Evolutionary conservation across 805 yeast species (phyloP), one percentile per base, ranked within the genome.

Genomic region (Teunomyces kruisii): DNA sequence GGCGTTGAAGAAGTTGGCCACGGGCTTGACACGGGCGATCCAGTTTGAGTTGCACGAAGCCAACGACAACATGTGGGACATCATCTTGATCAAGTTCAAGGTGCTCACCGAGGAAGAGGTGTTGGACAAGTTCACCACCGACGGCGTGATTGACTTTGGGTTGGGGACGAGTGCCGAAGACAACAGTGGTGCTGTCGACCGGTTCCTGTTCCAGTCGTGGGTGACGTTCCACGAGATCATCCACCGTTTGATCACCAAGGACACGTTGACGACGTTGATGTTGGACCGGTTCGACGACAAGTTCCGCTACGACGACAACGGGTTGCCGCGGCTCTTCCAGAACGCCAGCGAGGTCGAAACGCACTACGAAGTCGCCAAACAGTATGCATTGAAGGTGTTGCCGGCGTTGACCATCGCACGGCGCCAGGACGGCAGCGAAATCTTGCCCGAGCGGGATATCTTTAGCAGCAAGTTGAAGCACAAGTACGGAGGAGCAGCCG

Each of bases 241-340:
- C 37, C 83, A 76, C 53, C 86, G 84, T 45, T 75, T 78, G 52
- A 64, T 87, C 40, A 76, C 80, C 24, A 85, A 80, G 47, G 96
- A 87, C 43, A 80, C 77, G 15, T 78, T 87, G 6, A 71, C 84
- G 1, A 70, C 74, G 43, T 74, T 88, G 19, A 65, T 92, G 58
- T 82, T 88, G 58, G 95, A 88, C 48, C 71, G 80, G 47, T 92
- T 94, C 67, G 97, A 92, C 55, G 88, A 83, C 46, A 71, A 66
- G 35, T 92, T 94, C 70, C 76, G 92, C 54, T 94, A 86, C 61
- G 97, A 90, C 61, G 83, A 78, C 29, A 77, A 83, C 48, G 95
- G 91, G 2, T 65, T 88, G 24, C 99, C 99, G 10, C 76, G 81
- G 31, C 72, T 91, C 27, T 92, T 96, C 87, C 81, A 79, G 52